These are phyloP conservation scores for Dunaliella primolecta DNA, from an alignment of 139 green algal species.

Conservation along the genomic window DNA sequence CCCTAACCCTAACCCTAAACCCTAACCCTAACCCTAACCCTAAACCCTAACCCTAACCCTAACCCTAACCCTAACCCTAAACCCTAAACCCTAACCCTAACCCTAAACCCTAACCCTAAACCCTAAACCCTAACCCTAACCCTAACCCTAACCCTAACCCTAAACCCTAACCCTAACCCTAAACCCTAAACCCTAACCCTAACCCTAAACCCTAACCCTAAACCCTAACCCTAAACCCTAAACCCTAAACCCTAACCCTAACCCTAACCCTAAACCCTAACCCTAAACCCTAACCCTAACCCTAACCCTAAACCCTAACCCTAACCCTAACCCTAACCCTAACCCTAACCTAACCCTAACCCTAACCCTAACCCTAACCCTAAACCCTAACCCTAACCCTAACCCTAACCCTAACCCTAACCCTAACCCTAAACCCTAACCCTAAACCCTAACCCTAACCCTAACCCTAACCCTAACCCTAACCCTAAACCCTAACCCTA, in stretches of 20 bases:
- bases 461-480: no score
- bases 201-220: neutral
- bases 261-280: neutral
- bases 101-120: neutral
- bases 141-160: constrained; percentile 1
- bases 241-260: neutral
- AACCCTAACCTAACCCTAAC: neutral
- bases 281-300: neutral
- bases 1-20: neutral
- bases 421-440: no score
- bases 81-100: neutral
- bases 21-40: neutral
- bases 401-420: no score
- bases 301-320: neutral
- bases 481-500: no score
- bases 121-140: no score
- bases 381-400: neutral
- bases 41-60: neutral
- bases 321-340: constrained; percentile 3
- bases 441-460: no score
- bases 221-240: neutral
- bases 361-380: neutral
- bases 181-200: neutral
- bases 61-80: constrained; percentile 3
- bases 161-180: no score